Percentiles rank a stretch among this genome's conserved stretches.
Conservation (phyloP, 2,329 filamentous ascomycete species). For the Neofusicoccum sp. region DNA sequence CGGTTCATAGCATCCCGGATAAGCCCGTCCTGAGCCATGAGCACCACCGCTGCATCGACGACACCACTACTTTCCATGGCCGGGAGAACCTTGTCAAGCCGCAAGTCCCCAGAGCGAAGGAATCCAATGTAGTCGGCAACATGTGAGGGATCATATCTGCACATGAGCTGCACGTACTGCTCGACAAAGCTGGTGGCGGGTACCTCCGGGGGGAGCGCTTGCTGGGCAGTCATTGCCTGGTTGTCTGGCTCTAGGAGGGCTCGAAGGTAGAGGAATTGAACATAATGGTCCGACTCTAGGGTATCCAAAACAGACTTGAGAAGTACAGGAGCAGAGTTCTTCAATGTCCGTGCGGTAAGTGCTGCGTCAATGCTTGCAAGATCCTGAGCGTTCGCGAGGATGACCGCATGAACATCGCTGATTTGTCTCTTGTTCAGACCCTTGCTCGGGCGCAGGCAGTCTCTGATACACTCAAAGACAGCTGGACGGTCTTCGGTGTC, state of each 20-base stretch:
- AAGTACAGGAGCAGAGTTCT: slow-evolving; percentile 62
- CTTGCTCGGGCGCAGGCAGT: slow-evolving; percentile 69
- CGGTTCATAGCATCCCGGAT: slow-evolving; percentile 81
- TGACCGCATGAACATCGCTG: slow-evolving; percentile 68
- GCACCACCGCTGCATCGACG: slow-evolving; percentile 87
- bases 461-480: slow-evolving; percentile 77
- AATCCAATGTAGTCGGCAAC: slow-evolving; percentile 83
- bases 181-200: slow-evolving; percentile 50
- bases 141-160: slow-evolving; percentile 76
- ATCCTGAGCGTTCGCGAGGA: slow-evolving; percentile 66
- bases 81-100: slow-evolving; percentile 78
- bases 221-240: slow-evolving; percentile 39
- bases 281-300: slow-evolving; percentile 61
- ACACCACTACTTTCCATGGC: slow-evolving; percentile 88
- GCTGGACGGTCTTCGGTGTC: slow-evolving; percentile 74
- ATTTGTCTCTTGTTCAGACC: slow-evolving; percentile 69
- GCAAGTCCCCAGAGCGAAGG: slow-evolving; percentile 75
- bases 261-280: slow-evolving; percentile 76
- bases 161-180: slow-evolving; percentile 88
- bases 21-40: slow-evolving; percentile 88
- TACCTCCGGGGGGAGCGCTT: slow-evolving; percentile 30
- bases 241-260: slow-evolving; percentile 70
- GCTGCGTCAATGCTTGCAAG: slow-evolving; percentile 69
- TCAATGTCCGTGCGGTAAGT: slow-evolving; percentile 67
- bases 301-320: slow-evolving; percentile 68